Evolutionary conservation across 352 stramenopile species (phyloP).

Genomic region (Pythium plurisporium): DNA sequence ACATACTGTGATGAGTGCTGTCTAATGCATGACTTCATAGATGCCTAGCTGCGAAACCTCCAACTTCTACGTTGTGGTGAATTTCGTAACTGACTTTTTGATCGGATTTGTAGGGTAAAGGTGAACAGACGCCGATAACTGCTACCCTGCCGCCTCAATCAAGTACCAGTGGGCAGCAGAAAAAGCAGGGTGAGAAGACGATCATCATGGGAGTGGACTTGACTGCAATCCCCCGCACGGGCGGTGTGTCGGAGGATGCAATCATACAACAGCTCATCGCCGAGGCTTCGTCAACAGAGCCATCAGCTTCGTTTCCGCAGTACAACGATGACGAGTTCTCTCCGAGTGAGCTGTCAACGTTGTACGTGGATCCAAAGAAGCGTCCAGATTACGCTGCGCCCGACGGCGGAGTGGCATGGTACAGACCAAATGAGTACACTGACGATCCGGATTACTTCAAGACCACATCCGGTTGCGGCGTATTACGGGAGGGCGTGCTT

Average conservation of each 20-base stretch:
- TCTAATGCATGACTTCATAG: too few relatives aligned
- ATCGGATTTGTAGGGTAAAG: background rate
- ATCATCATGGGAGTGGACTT: conserved; percentile 13
- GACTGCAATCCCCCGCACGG: conserved; percentile 12
- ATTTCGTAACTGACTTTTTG: too few relatives aligned
- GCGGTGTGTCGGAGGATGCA: conserved; percentile 33
- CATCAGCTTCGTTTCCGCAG: conserved; percentile 4
- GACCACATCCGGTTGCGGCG: conserved; percentile 47
- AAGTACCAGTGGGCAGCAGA: too few relatives aligned
- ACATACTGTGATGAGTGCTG: too few relatives aligned
- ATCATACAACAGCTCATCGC: conserved; percentile 34
- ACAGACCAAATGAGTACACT: conserved; percentile 67
- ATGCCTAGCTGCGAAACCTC: too few relatives aligned
- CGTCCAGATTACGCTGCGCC: conserved; percentile 50
- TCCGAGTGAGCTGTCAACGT: conserved; percentile 30
- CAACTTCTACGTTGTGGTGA: too few relatives aligned
- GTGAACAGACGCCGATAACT: background rate
- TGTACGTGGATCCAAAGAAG: conserved; percentile 57
- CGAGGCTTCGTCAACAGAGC: background rate
- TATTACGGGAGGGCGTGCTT: conserved; percentile 53
- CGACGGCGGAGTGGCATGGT: conserved; percentile 41
- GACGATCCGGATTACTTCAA: conserved; percentile 87
- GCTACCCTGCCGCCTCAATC: too few relatives aligned
- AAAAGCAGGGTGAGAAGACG: too few relatives aligned
- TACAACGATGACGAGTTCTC: conserved; percentile 66